A percentile compares a stretch with the other conserved stretches of the same genome.
phyloP scores from a whole-genome alignment of 2,329 filamentous ascomycete genomes.

The Botrytis paeoniae region DNA sequence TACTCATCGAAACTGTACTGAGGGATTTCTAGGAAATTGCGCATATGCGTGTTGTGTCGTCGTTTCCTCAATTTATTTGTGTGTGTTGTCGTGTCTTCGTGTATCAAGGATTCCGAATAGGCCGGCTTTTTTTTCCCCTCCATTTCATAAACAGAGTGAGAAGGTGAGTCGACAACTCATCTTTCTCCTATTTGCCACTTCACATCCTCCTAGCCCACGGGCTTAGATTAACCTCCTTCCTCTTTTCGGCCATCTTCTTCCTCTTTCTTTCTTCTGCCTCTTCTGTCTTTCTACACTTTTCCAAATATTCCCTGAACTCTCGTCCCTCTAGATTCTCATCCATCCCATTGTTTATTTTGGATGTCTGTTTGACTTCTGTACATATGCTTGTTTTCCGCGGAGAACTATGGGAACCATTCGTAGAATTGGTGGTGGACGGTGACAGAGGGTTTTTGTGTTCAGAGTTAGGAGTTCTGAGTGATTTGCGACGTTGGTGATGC shows the following conservation, averaged over 20 bases:
- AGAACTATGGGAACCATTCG: background rate
- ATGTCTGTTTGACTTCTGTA: background rate
- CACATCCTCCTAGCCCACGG: conserved; percentile 20
- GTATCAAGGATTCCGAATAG: background rate
- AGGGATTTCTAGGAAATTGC: background rate
- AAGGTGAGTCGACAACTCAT: background rate
- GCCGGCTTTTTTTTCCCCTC: background rate
- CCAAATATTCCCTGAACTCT: conserved; percentile 16
- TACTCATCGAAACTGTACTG: background rate
- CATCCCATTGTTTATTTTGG: background rate
- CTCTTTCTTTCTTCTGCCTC: conserved; percentile 25
- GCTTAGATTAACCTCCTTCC: conserved; percentile 44
- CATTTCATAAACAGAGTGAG: background rate
- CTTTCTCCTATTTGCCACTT: background rate
- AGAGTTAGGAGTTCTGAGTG: background rate
- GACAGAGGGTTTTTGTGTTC: conserved; percentile 16
- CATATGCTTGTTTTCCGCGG: background rate
- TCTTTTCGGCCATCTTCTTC: conserved; percentile 41
- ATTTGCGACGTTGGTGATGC: background rate
- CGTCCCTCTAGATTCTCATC: conserved; percentile 2
- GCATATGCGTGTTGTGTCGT: background rate
- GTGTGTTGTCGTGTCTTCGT: background rate
- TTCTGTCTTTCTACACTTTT: conserved; percentile 15
- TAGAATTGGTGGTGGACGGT: conserved; percentile 13
- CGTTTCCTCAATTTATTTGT: background rate